Percentiles rank a stretch among this genome's conserved stretches.
Conservation (phyloP, 108 stramenopile genomes). For the Pseudonitzschia multiseries region DNA sequence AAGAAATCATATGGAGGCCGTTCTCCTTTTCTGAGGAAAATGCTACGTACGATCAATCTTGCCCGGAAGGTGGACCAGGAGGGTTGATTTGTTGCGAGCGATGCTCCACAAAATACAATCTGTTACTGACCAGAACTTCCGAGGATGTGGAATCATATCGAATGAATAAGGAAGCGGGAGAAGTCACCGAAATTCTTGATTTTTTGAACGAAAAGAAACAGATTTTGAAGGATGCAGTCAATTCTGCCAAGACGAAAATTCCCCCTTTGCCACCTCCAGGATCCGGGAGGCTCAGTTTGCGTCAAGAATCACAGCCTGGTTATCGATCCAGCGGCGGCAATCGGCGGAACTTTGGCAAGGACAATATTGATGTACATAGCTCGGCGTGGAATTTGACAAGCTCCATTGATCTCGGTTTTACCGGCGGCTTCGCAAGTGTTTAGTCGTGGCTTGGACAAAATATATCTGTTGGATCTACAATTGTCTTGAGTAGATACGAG, state of each 20-base stretch:
- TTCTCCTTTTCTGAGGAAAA: constrained; percentile 1
- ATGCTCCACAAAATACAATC: constrained; percentile 65
- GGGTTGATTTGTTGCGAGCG: constrained; percentile 78
- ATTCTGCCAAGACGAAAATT: constrained; percentile 25
- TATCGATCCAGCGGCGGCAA: constrained; percentile 1
- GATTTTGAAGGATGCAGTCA: constrained; percentile 16
- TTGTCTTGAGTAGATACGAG: no score
- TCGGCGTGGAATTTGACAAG: constrained; percentile 31
- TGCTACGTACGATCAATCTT: constrained; percentile 28
- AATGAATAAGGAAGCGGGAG: constrained; percentile 19
- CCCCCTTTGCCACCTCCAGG: constrained; percentile 25
- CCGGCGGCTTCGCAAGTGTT: constrained; percentile 10
- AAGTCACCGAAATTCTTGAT: constrained; percentile 38
- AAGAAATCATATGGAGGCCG: constrained; percentile 31
- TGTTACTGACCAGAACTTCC: constrained; percentile 30
- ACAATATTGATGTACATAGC: not conserved
- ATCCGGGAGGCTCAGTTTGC: not conserved
- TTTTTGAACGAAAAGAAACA: constrained; percentile 26
- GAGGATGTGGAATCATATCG: constrained; percentile 41
- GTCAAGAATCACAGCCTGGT: not conserved
- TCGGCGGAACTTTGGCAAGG: not conserved
- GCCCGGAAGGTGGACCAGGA: constrained; percentile 80
- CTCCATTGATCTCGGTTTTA: constrained; percentile 24
- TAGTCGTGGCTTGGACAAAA: not conserved
- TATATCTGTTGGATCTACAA: no score